Evolutionary conservation across 1,284 basidiomycete species (phyloP).

Genomic region (Microbotryum saponariae): DNA sequence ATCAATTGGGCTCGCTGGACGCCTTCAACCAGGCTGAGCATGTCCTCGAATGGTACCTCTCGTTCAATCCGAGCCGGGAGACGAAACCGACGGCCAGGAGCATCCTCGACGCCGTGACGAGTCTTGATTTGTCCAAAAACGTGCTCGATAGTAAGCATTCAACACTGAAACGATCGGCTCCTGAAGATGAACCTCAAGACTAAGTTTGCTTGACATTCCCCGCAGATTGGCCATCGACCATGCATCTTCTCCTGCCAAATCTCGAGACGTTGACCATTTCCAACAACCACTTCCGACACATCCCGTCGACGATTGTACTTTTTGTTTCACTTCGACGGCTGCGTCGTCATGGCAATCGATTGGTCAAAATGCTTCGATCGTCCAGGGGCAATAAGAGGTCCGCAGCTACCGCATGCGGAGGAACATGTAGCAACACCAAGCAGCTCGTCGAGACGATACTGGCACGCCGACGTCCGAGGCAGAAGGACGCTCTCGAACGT

Average conservation of each 20-base stretch:
- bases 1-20: neutral
- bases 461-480: too few relatives aligned
- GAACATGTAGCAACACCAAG: neutral
- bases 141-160: neutral
- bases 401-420: neutral
- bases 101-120: neutral
- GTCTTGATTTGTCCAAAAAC: conserved; percentile 1
- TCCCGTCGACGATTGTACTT: neutral
- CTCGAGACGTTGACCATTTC: neutral
- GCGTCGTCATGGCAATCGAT: neutral
- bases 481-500: neutral
- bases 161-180: neutral
- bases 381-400: neutral
- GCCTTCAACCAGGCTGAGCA: neutral
- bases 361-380: neutral
- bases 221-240: neutral
- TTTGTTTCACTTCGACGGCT: neutral
- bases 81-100: neutral
- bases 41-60: conserved; percentile 1
- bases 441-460: neutral
- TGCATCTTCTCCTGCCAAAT: neutral
- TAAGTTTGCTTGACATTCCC: neutral
- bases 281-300: neutral
- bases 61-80: neutral
- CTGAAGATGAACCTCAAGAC: neutral